Evolutionary conservation across 768 basidiomycete genomes (phyloP), one percentile per base, ranked within the genome.

Genomic region (Kwoniella europaea): DNA sequence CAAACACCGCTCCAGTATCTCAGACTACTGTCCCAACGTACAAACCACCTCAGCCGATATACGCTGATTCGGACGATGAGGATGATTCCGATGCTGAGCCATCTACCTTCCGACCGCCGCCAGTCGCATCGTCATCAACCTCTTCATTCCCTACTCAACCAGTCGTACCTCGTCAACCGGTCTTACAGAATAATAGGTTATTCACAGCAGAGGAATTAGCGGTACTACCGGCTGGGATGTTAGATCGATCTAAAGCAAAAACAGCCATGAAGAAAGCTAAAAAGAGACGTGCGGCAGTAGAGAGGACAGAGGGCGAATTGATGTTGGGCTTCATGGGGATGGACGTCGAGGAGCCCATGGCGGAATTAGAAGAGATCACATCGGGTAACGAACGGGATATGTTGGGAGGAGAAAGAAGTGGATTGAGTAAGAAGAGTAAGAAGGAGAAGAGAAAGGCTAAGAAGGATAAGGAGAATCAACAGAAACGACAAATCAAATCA

Each of bases 301-400:
- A 64, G 63, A 56, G 67, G 58, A 68, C 73, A 18, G 72, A 71
- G 22, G 79, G 74, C 9, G 79, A 74, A 43, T 57, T 78, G 18
- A 74, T 78, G 79, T 69, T 74, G 52, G 79, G 76, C 5, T 74
- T 77, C 63, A 74, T 75, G 67, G 76, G 67, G 44, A 76, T 79
- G 77, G 76, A 68, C n/a, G 71, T 87, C 72, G 85, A 82, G 5
- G 85, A 88, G 68, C 87, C 84, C 20, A 79, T 81, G 15, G 77
- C 77, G 5, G 79, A 79, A 52, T 86, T 87, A 18, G 79, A 81
- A 42, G 84, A 80, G 46, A 50, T 70, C 6, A 29, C 52, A 2
- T 24, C 46, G 12, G 46, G 41, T 22, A 18, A 20, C 41, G 63
- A 65, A 54, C 41, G 10, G 20, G 35, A 44, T 24, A n/a, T 4